Base-by-base conservation (phyloP, 2,329 filamentous ascomycete genomes). In the Truncatella angustata region DNA sequence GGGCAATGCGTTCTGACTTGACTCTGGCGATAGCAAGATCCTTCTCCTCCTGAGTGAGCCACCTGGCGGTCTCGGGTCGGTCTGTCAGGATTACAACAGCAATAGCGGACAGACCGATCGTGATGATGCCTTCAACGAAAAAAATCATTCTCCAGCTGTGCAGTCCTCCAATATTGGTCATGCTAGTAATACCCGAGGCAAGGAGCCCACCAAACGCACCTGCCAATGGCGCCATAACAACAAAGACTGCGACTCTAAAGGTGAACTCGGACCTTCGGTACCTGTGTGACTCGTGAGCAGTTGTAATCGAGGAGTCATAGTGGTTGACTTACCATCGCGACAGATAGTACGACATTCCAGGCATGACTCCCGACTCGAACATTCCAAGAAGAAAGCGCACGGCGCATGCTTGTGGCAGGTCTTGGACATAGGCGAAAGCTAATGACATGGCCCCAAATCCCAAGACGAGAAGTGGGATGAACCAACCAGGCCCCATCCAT, bases 281-380 rank as follows among this genome's bases (percentile, higher is more conserved):
- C 44, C 30, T 47, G 12, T 10, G 12, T 21, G 5, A 23, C 3
- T 11, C 24, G 16, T 10, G 23, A 7, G 24, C 23, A 3, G 10
- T 3, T 18, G 7, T 3, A 44, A 1, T 30, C 18, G 2, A 21
- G 10, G 9, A 26, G 39, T 30, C 2, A 26, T 44, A 1, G 24
- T 11, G 18, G 14, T 44, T 7, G 4, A 18, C 26, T 47, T 21
- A 47, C 86, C 86, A 90, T 48, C 86, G 74, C 1, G 81, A 85
- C 18, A 90, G 70, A 60, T 90, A 90, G 67, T 90, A 91, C 0
- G 86, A 85, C 36, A 89, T 88, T 0, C 87, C 87, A 0, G 87
- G 87, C 50, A 90, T 67, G 80, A 91, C 84, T 6, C 87, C 87
- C 0, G 87, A 84, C 67, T 91, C 88, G 53, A 90, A 89, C 10